Evolutionary conservation across 805 yeast species (phyloP).

Genomic region (Candida ipomoeae): DNA sequence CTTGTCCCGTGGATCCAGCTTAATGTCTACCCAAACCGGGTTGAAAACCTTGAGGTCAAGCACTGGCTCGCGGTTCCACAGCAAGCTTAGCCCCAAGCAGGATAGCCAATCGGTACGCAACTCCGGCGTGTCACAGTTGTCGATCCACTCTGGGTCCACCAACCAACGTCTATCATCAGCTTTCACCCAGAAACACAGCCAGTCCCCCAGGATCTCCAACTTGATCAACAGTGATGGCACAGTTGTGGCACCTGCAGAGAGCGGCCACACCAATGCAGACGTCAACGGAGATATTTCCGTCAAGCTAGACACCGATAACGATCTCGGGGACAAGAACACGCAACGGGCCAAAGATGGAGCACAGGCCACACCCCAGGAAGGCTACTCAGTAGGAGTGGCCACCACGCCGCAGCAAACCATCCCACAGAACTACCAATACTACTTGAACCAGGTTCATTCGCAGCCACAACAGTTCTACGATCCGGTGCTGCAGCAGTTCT

Average conservation of each 20-base stretch:
- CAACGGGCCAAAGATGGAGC: neutral
- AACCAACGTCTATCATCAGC: constrained; percentile 35
- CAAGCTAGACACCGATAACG: neutral
- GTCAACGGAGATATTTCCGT: constrained; percentile 11
- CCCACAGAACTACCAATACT: constrained; percentile 20
- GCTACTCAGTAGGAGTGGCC: constrained; percentile 4
- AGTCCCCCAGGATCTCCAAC: constrained; percentile 36
- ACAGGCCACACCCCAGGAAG: neutral
- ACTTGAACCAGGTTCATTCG: constrained; percentile 20
- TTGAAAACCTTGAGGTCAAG: constrained; percentile 9
- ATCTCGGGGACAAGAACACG: neutral
- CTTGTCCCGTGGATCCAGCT: constrained; percentile 13
- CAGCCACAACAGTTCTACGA: constrained; percentile 41
- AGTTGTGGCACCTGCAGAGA: constrained; percentile 37
- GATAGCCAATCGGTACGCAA: constrained; percentile 1
- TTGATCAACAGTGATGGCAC: constrained; percentile 46
- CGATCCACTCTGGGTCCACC: constrained; percentile 14
- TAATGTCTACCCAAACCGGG: constrained; percentile 12
- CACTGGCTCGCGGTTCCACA: constrained; percentile 7
- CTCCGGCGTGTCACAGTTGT: constrained; percentile 10
- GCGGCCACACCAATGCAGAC: constrained; percentile 15
- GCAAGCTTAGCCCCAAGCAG: constrained; percentile 5
- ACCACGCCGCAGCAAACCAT: constrained; percentile 16
- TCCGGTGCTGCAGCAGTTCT: constrained; percentile 42
- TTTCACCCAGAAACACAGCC: constrained; percentile 29